phyloP scores from a whole-genome alignment of 345 rosid species.

The Streptanthus diversifolius region DNA sequence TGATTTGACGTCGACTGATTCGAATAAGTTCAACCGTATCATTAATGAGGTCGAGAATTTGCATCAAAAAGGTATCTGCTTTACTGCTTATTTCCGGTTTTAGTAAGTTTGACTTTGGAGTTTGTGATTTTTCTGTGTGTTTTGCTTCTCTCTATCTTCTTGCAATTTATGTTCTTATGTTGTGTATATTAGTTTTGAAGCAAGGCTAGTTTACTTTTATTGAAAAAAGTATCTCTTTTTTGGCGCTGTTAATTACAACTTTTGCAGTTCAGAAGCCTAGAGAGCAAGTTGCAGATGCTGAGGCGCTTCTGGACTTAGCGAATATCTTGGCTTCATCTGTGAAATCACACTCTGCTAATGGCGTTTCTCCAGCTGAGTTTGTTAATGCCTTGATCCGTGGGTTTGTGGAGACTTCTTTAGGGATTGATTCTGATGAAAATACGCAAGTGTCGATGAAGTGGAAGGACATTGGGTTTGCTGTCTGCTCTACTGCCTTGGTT shows the following conservation, averaged over 20 bases:
- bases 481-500: constrained; percentile 44
- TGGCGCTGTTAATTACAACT: background rate
- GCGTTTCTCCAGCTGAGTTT: constrained; percentile 58
- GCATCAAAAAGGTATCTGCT: constrained; percentile 48
- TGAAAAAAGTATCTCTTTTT: background rate
- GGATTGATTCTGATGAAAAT: constrained; percentile 33
- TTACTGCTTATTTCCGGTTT: background rate
- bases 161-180: background rate
- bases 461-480: constrained; percentile 55
- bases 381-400: constrained; percentile 42
- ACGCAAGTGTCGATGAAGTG: constrained; percentile 45
- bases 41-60: constrained; percentile 61
- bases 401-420: constrained; percentile 42
- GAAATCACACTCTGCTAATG: constrained; percentile 50
- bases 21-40: constrained; percentile 48
- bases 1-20: constrained; percentile 49
- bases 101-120: background rate
- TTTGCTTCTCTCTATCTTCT: too few species aligned
- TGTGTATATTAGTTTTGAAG: background rate
- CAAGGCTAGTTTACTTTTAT: background rate
- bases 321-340: constrained; percentile 54
- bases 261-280: constrained; percentile 68
- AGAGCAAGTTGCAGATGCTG: constrained; percentile 86
- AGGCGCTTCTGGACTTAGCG: constrained; percentile 61
- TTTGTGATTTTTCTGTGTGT: background rate